A percentile compares a stretch with the other conserved stretches of the same genome.
phyloP scores from a whole-genome alignment of 73 alveolate species.

The Paramecium octaurelia region DNA sequence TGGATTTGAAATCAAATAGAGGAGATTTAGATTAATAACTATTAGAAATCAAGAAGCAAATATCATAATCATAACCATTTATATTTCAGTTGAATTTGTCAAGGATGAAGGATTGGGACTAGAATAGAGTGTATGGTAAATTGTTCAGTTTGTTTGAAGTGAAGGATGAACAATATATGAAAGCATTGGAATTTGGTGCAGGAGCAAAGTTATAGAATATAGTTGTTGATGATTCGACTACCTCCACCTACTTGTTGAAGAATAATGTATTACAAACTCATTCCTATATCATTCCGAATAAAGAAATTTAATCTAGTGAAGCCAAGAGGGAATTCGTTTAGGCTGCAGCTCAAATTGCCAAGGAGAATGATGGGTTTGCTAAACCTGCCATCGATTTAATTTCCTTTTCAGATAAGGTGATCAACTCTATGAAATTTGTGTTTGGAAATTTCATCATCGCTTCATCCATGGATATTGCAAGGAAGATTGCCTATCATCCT shows the following conservation, averaged over 20 bases:
- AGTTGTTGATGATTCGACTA: conserved; percentile 86
- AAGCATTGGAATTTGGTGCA: conserved; percentile 91
- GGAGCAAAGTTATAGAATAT: conserved; percentile 88
- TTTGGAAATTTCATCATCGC: conserved; percentile 91
- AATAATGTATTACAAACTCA: conserved; percentile 68
- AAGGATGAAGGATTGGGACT: conserved; percentile 73
- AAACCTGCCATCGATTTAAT: conserved; percentile 82
- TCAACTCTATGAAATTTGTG: conserved; percentile 84
- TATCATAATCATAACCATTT: background rate
- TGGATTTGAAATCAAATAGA: background rate
- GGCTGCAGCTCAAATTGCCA: conserved; percentile 36
- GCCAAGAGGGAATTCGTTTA: conserved; percentile 28
- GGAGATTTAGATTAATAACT: conserved; percentile 36
- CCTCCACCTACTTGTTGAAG: conserved; percentile 76
- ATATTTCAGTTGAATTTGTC: background rate
- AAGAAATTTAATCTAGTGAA: conserved; percentile 59
- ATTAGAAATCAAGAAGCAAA: background rate
- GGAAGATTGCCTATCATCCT: conserved; percentile 73
- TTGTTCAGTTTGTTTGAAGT: conserved; percentile 87
- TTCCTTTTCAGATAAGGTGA: conserved; percentile 75
- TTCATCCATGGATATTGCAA: conserved; percentile 86
- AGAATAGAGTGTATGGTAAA: conserved; percentile 86
- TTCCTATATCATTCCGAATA: conserved; percentile 82
- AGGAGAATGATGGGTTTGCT: conserved; percentile 70
- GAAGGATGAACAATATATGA: conserved; percentile 79